These are phyloP conservation scores for Fraxinus ornus DNA, from an alignment of 305 asterid genomes.

Conservation along the genomic window DNA sequence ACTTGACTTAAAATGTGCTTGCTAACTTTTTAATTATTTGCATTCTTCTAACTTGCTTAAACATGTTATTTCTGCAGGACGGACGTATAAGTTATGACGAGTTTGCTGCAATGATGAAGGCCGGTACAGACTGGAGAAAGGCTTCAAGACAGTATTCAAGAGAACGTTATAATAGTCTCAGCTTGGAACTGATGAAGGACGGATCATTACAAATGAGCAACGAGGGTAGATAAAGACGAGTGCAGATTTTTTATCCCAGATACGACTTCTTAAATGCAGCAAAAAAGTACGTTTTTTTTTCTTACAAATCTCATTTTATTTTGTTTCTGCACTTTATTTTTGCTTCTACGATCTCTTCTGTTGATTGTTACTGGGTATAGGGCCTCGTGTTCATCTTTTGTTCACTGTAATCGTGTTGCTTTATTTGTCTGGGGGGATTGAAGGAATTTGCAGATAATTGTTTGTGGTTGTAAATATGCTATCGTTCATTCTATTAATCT, in stretches of 20 bases:
- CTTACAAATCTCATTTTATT: too few relatives aligned
- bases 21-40: neutral
- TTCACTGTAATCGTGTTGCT: neutral
- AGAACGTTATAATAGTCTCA: constrained; percentile 60
- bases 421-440: neutral
- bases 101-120: constrained; percentile 62
- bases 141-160: constrained; percentile 69
- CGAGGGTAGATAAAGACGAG: constrained; percentile 12
- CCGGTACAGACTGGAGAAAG: constrained; percentile 78
- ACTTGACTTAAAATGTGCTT: neutral
- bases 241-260: too few relatives aligned
- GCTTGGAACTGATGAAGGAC: constrained; percentile 55
- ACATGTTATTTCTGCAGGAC: constrained; percentile 36
- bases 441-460: neutral
- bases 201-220: constrained; percentile 40
- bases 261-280: too few relatives aligned
- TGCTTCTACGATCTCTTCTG: neutral
- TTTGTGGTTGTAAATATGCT: neutral
- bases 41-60: neutral
- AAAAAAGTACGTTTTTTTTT: too few relatives aligned
- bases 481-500: neutral
- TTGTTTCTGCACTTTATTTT: neutral
- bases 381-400: neutral
- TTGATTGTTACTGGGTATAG: neutral
- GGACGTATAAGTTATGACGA: constrained; percentile 68